phyloP scores from a whole-genome alignment of 1,284 basidiomycete genomes.

The Tilletia horrida region DNA sequence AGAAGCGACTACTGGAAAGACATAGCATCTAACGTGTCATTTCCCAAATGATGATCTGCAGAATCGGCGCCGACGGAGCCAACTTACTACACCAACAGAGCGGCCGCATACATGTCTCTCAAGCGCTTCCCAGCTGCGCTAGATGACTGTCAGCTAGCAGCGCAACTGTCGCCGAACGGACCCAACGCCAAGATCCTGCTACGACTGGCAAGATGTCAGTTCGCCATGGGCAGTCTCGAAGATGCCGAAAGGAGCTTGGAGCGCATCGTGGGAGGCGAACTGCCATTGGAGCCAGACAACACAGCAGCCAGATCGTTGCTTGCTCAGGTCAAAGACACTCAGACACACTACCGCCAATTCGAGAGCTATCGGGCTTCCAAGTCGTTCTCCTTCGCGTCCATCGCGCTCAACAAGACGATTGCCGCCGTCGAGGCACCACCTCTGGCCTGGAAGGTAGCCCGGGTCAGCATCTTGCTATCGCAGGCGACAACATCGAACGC shows the following conservation, averaged over 20 bases:
- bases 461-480: constrained; percentile 35
- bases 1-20: background rate
- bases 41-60: constrained; percentile 43
- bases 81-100: constrained; percentile 76
- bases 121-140: constrained; percentile 72
- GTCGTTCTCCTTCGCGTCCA: constrained; percentile 57
- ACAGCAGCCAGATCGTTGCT: constrained; percentile 13
- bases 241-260: constrained; percentile 6
- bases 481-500: constrained; percentile 17
- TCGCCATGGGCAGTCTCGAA: constrained; percentile 40
- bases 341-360: constrained; percentile 59
- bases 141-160: constrained; percentile 73
- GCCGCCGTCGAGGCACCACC: constrained; percentile 34
- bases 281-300: constrained; percentile 1
- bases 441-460: constrained; percentile 34
- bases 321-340: constrained; percentile 35
- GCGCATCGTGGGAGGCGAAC: background rate
- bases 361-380: constrained; percentile 65
- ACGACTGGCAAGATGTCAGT: constrained; percentile 44
- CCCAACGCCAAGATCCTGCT: constrained; percentile 43
- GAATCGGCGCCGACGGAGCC: constrained; percentile 69
- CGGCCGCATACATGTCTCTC: constrained; percentile 76
- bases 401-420: constrained; percentile 47
- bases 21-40: background rate
- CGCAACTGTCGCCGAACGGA: constrained; percentile 61